Evolutionary conservation across 148 eudicot species (phyloP), one percentile per base, ranked within the genome.

Genomic region (Nepenthes gracilis): DNA sequence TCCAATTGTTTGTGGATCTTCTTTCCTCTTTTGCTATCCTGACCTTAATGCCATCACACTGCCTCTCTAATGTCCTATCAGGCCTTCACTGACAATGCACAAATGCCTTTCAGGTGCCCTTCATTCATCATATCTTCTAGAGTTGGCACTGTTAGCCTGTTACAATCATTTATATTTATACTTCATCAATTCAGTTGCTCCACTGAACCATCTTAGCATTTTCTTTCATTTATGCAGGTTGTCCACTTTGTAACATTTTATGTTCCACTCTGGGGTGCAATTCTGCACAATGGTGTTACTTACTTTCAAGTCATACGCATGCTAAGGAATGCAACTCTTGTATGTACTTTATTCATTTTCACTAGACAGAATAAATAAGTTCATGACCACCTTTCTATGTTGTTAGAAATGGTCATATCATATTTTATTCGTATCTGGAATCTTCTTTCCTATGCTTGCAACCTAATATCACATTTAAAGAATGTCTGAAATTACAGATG

Each of bases 271-370:
- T 93, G 98, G 98, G 96, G 96, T 67, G 99, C 99, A 48, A 93
- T 93, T 74, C 82, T 88, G 45, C 88, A 86, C 83, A 93, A 93
- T 65, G 95, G 92, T 38, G 64, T 86, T 64, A 88, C 96, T 51
- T 93, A 93, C 72, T 88, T 93, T 73, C 99, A 93, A 88, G 99
- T 93, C 73, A 93, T 93, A 63, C 92, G 96, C 62, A 93, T 93
- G 98, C 77, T 93, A 66, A 93, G 86, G 77, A 93, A 86, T 62
- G 99, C 89, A 52, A 80, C 96, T 5, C 88, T 96, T 61, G 98
- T 93, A 86, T 58, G 96, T 70, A 56, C 68, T 59, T 34, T 3
- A 56, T 9, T 6, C 60, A 63, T 59, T 58, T 54, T 23, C 59
- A 57, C 55, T 13, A 15, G 35, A 33, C n/a, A 13, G 36, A 1